These are phyloP conservation scores for Ulota crispa DNA, from an alignment of 225 moss, liverwort and hornwort species.

Conservation along the genomic window DNA sequence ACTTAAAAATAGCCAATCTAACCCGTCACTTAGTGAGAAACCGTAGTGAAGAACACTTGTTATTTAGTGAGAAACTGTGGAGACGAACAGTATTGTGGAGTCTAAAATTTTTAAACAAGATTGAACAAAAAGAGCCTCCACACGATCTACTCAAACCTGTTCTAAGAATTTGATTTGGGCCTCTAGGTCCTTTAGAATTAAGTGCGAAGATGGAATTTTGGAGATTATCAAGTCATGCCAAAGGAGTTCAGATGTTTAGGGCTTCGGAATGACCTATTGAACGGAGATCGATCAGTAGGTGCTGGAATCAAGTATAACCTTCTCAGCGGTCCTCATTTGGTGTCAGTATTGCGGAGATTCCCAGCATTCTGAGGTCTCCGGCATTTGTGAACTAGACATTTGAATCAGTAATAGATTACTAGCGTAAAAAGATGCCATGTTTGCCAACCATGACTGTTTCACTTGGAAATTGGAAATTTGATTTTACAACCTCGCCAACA, in stretches of 20 bases:
- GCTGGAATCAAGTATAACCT: not conserved
- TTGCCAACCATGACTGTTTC: not conserved
- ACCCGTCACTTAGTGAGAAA: no score
- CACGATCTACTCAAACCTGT: not conserved
- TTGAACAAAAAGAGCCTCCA: not conserved
- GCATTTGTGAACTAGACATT: not conserved
- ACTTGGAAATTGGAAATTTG: constrained; percentile 11
- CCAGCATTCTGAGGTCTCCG: not conserved
- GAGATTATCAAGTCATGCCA: not conserved
- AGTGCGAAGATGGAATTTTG: not conserved
- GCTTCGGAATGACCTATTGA: not conserved
- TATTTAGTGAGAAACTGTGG: no score
- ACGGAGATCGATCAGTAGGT: not conserved
- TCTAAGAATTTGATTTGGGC: not conserved
- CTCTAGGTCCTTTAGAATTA: not conserved
- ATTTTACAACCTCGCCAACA: constrained; percentile 18
- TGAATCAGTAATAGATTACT: not conserved
- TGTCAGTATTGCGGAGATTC: not conserved
- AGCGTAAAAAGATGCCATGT: not conserved
- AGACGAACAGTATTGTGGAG: no score
- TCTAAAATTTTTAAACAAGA: not conserved
- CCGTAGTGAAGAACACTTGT: no score
- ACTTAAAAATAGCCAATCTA: no score
- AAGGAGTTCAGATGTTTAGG: not conserved
- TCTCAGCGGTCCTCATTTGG: not conserved